Base-by-base conservation (phyloP, 257 asterid genomes). In the Avicennia marina region DNA sequence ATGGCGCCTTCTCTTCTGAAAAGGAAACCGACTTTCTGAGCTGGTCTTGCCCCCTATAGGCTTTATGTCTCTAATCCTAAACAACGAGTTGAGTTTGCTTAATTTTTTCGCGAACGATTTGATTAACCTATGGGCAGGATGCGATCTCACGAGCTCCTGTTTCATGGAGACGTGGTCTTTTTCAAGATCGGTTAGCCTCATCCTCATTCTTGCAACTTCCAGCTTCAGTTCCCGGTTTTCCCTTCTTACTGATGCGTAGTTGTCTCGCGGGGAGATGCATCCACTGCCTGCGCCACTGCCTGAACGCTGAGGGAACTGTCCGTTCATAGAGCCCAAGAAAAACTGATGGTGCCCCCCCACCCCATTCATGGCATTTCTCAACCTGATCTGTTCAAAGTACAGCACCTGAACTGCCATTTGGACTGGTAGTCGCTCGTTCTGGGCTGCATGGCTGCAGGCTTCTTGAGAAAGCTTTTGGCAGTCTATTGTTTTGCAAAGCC, bases 401-500 rank as follows among this genome's bases (percentile, higher is more conserved):
- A 91, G 81, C 7, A 91, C 98, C 61, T 91, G 98, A 29, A 91
- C 95, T 0, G 96, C 95, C 96, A 85, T 91, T 45, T 91, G 98
- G 10, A 91, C 96, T 0, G 98, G 98, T 0, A 91, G 69, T 1
- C 96, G 73, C 61, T 91, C 98, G 57, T 91, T 91, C 65, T 91
- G 98, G 21, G 98, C 95, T 4, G 98, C 98, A 18, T 91, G 98
- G 83, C 95, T 91, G 87, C 98, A 91, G 11, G 96, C 98, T 67
- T 91, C 98, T 74, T 91, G 94, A 0, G 95, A 81, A 2, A 91
- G 79, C 51, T 88, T 91, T 62, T 88, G 98, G 57, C 88, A 79
- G 72, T 91, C 93, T 1, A 91, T 88, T 4, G 90, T 75, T 51
- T 91, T 91, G 85, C 96, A 88, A 16, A 91, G 87, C 1, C 94